phyloP scores from a whole-genome alignment of 2,329 filamentous ascomycete genomes.

The Harringtonia lauricola region DNA sequence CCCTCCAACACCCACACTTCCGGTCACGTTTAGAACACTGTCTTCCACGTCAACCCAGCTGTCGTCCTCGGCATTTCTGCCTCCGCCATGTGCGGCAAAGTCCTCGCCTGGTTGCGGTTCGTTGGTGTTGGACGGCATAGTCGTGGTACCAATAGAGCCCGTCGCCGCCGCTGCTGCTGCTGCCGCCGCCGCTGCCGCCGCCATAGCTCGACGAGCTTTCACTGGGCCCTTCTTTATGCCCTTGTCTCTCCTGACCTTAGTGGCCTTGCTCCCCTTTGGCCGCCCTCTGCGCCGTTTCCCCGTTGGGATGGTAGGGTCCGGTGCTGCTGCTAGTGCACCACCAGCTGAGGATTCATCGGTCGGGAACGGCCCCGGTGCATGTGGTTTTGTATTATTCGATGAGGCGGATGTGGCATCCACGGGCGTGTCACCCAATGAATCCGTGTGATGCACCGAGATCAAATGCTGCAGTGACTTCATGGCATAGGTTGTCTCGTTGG shows the following conservation, averaged over 20 bases:
- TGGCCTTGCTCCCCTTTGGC: conserved; percentile 45
- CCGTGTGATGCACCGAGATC: too few relatives aligned
- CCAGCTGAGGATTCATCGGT: background rate
- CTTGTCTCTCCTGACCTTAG: conserved; percentile 35
- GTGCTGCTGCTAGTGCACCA: background rate
- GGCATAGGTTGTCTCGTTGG: conserved; percentile 1
- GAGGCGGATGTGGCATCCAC: too few relatives aligned
- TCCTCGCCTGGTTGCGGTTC: background rate
- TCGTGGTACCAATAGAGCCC: background rate
- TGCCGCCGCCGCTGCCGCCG: conserved; percentile 2
- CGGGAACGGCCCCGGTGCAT: too few relatives aligned
- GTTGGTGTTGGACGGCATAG: background rate
- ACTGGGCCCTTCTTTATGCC: conserved; percentile 35
- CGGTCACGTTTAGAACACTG: conserved; percentile 15
- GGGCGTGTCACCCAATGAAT: too few relatives aligned
- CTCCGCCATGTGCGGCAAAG: background rate
- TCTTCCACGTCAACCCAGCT: conserved; percentile 36
- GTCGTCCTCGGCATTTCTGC: conserved; percentile 20
- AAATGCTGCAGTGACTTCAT: background rate
- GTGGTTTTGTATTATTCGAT: too few relatives aligned
- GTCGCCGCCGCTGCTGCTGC: background rate
- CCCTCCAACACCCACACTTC: conserved; percentile 14
- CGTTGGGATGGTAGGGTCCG: background rate
- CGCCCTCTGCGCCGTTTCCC: conserved; percentile 38
- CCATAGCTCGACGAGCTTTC: conserved; percentile 9